These are phyloP conservation scores for Lentinula guzmanii DNA, from an alignment of 768 basidiomycete species.

Conservation along the genomic window DNA sequence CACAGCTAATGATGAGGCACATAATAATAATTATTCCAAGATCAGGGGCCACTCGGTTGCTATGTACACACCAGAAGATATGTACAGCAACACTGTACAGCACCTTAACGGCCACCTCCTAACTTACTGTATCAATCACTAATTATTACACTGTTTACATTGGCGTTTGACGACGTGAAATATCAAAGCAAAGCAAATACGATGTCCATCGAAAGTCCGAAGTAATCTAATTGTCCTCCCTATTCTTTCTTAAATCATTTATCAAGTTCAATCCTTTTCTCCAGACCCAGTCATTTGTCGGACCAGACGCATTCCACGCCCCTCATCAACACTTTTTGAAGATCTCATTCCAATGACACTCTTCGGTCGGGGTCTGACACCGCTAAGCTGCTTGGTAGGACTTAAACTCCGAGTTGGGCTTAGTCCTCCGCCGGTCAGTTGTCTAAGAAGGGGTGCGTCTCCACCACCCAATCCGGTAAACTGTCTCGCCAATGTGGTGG, in stretches of 20 bases:
- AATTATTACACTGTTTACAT: too few species aligned
- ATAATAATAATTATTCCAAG: too few species aligned
- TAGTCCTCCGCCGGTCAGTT: constrained; percentile 19
- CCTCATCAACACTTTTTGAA: constrained; percentile 60
- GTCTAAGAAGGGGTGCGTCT: constrained; percentile 29
- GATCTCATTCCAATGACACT: constrained; percentile 70
- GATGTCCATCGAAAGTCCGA: constrained; percentile 7
- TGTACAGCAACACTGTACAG: too few species aligned
- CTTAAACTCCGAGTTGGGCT: constrained; percentile 50
- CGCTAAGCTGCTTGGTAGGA: constrained; percentile 62
- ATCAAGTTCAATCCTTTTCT: constrained; percentile 7
- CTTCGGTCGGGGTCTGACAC: constrained; percentile 60
- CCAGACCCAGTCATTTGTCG: constrained; percentile 68
- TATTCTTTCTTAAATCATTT: background rate
- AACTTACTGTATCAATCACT: too few species aligned
- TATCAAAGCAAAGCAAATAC: constrained; percentile 8
- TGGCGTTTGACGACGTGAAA: too few species aligned
- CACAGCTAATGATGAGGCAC: too few species aligned
- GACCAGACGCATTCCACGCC: constrained; percentile 70
- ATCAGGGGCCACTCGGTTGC: too few species aligned
- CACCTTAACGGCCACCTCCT: too few species aligned
- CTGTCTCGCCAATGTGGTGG: constrained; percentile 68
- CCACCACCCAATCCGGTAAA: constrained; percentile 57
- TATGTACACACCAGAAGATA: too few species aligned
- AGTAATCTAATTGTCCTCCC: background rate